phyloP scores from a whole-genome alignment of 768 basidiomycete genomes.

The Lactarius psammicola region DNA sequence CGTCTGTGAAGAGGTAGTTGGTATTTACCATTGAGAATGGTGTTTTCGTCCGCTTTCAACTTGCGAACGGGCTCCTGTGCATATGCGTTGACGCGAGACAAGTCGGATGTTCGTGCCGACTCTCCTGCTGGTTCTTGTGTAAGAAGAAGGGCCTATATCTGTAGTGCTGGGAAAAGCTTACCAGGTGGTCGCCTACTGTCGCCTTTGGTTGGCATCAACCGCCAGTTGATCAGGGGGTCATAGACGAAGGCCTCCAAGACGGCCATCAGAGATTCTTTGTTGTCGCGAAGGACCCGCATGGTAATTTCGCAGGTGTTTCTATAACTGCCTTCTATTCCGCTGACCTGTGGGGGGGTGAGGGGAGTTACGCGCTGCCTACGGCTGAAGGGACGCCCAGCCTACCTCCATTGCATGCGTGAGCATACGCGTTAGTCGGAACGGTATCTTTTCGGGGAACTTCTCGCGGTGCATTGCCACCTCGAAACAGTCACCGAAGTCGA shows the following conservation, averaged over 20 bases:
- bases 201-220: constrained; percentile 81
- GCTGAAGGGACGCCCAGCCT: constrained; percentile 26
- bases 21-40: constrained; percentile 84
- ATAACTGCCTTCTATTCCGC: constrained; percentile 98
- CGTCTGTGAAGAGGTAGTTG: neutral
- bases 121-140: constrained; percentile 42
- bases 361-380: neutral
- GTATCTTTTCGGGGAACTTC: constrained; percentile 98
- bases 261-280: constrained; percentile 99
- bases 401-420: constrained; percentile 99
- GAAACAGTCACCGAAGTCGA: constrained; percentile 97
- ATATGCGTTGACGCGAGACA: constrained; percentile 65
- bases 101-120: constrained; percentile 56
- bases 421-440: constrained; percentile 98
- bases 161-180: constrained; percentile 33
- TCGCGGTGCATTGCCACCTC: constrained; percentile 97
- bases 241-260: constrained; percentile 99
- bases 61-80: constrained; percentile 80
- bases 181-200: constrained; percentile 71
- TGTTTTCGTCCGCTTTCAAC: constrained; percentile 87
- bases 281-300: constrained; percentile 95
- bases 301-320: constrained; percentile 93
- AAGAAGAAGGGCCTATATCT: constrained; percentile 1
- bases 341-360: constrained; percentile 60
- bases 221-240: constrained; percentile 97